phyloP scores from a whole-genome alignment of 208 protist genomes.

The Leishmania guyanensis region DNA sequence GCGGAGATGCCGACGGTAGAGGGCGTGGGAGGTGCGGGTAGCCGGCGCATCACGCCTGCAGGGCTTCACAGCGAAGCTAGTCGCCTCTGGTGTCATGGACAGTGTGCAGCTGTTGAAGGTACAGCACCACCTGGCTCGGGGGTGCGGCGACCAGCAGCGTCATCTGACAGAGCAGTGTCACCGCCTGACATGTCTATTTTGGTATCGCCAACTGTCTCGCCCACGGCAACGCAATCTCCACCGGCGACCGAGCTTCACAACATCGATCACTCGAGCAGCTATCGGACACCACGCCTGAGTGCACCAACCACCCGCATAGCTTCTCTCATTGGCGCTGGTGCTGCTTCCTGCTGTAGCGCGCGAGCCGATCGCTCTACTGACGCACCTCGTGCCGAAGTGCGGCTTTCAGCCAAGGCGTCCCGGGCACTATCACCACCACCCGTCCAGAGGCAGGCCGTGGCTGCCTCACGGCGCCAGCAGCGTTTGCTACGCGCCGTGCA shows the following conservation, averaged over 20 bases:
- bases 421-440: neutral
- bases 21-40: neutral
- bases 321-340: neutral
- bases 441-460: neutral
- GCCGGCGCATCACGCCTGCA: neutral
- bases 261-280: neutral
- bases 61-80: neutral
- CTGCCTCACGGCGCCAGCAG: neutral
- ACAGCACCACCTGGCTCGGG: neutral
- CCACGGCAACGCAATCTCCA: neutral
- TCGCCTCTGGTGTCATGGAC: neutral
- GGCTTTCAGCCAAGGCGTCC: neutral
- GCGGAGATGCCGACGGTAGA: neutral
- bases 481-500: neutral
- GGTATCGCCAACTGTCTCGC: neutral
- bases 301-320: neutral
- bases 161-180: neutral
- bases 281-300: neutral
- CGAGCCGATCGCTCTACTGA: neutral
- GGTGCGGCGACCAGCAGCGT: neutral
- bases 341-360: neutral
- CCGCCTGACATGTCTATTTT: neutral
- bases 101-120: neutral
- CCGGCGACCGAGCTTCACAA: neutral
- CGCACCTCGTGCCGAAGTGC: neutral